Evolutionary conservation across 805 yeast species (phyloP), one percentile per base, ranked within the genome.

Genomic region (Metschnikowia baotianmanensis): DNA sequence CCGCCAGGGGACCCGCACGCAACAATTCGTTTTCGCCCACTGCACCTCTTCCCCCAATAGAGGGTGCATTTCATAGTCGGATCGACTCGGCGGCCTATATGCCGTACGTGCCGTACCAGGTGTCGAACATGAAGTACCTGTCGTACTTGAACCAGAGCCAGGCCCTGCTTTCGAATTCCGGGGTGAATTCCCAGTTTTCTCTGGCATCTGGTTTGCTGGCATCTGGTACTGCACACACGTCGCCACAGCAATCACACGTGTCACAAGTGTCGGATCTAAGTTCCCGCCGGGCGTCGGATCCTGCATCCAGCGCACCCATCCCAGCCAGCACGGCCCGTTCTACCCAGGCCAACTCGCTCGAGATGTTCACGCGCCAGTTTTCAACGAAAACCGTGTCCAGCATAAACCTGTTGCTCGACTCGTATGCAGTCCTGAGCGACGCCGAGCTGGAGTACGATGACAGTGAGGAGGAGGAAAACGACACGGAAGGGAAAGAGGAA

Each of bases 61-160:
- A 6, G 22, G 16, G 27, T 13, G 30, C 13, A n/a, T 21, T 24
- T 16, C 12, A 22, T 7, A n/a, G 25, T 19, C 15, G 18, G 9
- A 22, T 31, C 18, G 36, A 25, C 25, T 20, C 30, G 34, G 11
- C 22, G 22, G 5, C 22, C 9, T 25, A 16, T 15, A 15, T 29
- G 13, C 17, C 34, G 10, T 8, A 23, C 21, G 16, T 34, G 16
- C 36, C 38, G 4, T 48, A 40, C 34, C 10, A 13, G 23, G 41
- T 23, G 17, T 30, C 50, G 22, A 50, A 47, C 29, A 17, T 34
- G 20, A 44, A 47, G 40, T 47, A 50, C 33, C 46, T 43, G 53
- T 40, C 50, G 15, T 45, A 50, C 29, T 40, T 45, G 19, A 42
- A 35, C 34, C 48, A 35, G 17, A 39, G 38, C 36, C 34, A 10